Evolutionary conservation across 768 basidiomycete species (phyloP).

Genomic region (Exidia glandulosa): DNA sequence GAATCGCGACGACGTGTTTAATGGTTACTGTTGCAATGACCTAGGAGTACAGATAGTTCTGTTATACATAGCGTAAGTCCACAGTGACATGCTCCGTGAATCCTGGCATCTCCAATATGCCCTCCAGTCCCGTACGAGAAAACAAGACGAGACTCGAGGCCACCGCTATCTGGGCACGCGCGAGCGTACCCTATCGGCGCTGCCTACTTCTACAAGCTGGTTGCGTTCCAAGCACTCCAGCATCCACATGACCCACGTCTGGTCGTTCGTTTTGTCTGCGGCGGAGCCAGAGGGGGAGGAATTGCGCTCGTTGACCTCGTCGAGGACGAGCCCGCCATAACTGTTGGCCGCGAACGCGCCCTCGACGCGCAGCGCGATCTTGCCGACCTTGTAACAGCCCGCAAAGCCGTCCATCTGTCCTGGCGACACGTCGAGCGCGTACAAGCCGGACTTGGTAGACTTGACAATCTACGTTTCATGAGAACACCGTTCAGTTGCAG

Average conservation of each 20-base stretch:
- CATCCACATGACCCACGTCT: not conserved
- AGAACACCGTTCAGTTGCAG: not conserved
- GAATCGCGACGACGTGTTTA: too few relatives aligned
- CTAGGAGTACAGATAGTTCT: too few relatives aligned
- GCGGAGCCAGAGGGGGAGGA: not conserved
- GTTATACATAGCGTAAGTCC: not conserved
- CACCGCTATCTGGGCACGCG: not conserved
- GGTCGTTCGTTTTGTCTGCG: not conserved
- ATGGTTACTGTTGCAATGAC: too few relatives aligned
- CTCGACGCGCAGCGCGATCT: not conserved
- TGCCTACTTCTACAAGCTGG: not conserved
- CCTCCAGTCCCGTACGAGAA: not conserved
- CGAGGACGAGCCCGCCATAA: not conserved
- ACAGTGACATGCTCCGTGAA: not conserved
- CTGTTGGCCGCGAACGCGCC: not conserved
- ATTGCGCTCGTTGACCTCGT: not conserved
- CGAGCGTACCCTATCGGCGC: not conserved
- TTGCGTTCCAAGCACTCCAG: not conserved
- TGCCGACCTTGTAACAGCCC: not conserved
- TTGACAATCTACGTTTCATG: not conserved
- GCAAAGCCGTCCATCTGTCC: not conserved
- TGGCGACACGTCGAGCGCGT: not conserved
- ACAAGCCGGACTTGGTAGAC: not conserved
- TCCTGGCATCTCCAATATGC: not conserved
- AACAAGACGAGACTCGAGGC: not conserved